A percentile compares a stretch with the other conserved stretches of the same genome.
Conservation (phyloP, 2,329 filamentous ascomycete species). For the Chaetomium globosum region DNA sequence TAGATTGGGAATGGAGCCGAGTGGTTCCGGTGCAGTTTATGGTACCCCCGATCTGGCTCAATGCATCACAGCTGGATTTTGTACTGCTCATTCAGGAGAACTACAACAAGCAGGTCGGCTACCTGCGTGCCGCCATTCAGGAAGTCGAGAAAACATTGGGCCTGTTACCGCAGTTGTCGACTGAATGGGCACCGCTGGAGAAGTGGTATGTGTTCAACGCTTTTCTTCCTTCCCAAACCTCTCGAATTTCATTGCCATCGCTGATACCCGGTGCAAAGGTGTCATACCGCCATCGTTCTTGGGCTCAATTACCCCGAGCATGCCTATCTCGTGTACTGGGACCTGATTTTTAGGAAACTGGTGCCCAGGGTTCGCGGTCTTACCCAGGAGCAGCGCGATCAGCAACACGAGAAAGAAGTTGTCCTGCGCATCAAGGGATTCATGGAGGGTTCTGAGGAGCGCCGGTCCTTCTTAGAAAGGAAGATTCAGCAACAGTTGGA, state of each 20-base stretch:
- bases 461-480: constrained; percentile 11
- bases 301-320: too few relatives aligned
- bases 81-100: background rate
- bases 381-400: background rate
- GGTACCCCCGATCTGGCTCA: constrained; percentile 18
- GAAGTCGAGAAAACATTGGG: constrained; percentile 12
- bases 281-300: constrained; percentile 2
- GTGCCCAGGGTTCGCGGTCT: background rate
- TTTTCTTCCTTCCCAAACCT: background rate
- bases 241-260: background rate
- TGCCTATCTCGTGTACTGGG: constrained; percentile 19
- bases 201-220: constrained; percentile 5
- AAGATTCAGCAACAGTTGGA: constrained; percentile 20
- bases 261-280: background rate
- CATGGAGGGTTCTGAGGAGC: constrained; percentile 16
- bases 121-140: constrained; percentile 12
- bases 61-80: background rate
- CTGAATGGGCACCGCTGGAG: constrained; percentile 14
- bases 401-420: constrained; percentile 9
- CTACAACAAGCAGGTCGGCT: constrained; percentile 6
- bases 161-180: constrained; percentile 5
- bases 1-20: constrained; percentile 24
- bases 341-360: constrained; percentile 10
- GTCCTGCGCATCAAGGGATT: constrained; percentile 15
- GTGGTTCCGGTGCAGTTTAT: constrained; percentile 16